Evolutionary conservation across 768 basidiomycete genomes (phyloP).

Genomic region (Xanthoconium purpureum): DNA sequence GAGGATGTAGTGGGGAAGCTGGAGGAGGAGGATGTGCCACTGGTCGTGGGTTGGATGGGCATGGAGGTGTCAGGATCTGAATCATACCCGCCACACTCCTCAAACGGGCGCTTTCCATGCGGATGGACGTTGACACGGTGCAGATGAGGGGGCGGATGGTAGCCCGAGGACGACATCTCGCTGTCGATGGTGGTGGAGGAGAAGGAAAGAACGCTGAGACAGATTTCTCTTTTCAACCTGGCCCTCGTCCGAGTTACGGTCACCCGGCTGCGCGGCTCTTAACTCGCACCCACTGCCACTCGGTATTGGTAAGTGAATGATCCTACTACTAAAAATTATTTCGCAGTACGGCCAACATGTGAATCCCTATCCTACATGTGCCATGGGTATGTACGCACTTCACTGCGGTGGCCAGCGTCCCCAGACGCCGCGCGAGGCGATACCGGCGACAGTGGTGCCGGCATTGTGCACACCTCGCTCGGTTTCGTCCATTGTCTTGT

Average conservation of each 20-base stretch:
- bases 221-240: background rate
- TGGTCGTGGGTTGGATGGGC: slow-evolving; percentile 23
- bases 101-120: slow-evolving; percentile 33
- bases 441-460: slow-evolving; percentile 6
- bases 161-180: slow-evolving; percentile 24
- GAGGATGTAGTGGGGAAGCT: slow-evolving; percentile 9
- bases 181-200: slow-evolving; percentile 20
- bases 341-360: background rate
- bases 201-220: background rate
- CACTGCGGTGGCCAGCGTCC: background rate
- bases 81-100: slow-evolving; percentile 34
- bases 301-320: background rate
- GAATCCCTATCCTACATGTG: slow-evolving; percentile 8
- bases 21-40: slow-evolving; percentile 27
- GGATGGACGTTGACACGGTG: slow-evolving; percentile 26
- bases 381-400: slow-evolving; percentile 1
- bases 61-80: slow-evolving; percentile 30
- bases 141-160: slow-evolving; percentile 22
- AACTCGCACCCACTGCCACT: slow-evolving; percentile 11
- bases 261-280: slow-evolving; percentile 13
- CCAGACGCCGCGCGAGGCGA: slow-evolving; percentile 2
- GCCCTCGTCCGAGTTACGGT: background rate
- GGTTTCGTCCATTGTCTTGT: background rate
- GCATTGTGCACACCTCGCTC: background rate
- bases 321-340: background rate